phyloP scores from a whole-genome alignment of 1,139 yeast species.

The Hemisphaericaspora xylofermentans region DNA sequence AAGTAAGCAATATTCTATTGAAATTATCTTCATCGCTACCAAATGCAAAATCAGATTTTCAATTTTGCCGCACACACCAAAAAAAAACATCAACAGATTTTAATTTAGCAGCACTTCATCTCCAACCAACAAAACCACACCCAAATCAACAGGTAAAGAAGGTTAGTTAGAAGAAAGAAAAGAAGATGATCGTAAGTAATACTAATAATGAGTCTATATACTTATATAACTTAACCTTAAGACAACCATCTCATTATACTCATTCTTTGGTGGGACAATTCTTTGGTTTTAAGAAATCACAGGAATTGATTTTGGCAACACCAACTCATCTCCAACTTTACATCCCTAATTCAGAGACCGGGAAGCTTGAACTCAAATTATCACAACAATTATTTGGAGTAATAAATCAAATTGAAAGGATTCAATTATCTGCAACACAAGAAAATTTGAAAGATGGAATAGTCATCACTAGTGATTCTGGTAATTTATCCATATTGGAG shows the following conservation, averaged over 20 bases:
- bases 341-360: slow-evolving; percentile 55
- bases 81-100: no score
- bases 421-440: slow-evolving; percentile 51
- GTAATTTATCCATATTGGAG: slow-evolving; percentile 61
- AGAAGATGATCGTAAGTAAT: slow-evolving; percentile 8
- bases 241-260: slow-evolving; percentile 52
- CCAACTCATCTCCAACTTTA: slow-evolving; percentile 51
- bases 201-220: slow-evolving; percentile 39
- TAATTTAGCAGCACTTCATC: no score
- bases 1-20: no score
- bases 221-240: slow-evolving; percentile 68
- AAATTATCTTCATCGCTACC: no score
- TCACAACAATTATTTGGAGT: slow-evolving; percentile 58
- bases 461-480: slow-evolving; percentile 80
- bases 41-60: no score
- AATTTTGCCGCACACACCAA: no score
- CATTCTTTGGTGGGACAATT: slow-evolving; percentile 69
- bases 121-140: no score
- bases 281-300: slow-evolving; percentile 52
- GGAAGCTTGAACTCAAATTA: slow-evolving; percentile 46
- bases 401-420: slow-evolving; percentile 51
- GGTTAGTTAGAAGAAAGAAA: slow-evolving; percentile 3
- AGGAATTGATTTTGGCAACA: slow-evolving; percentile 63
- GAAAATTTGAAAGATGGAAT: slow-evolving; percentile 51
- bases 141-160: no score